These are phyloP conservation scores for Aspergillus viridinutans DNA, from an alignment of 2,329 filamentous ascomycete genomes.

Conservation along the genomic window DNA sequence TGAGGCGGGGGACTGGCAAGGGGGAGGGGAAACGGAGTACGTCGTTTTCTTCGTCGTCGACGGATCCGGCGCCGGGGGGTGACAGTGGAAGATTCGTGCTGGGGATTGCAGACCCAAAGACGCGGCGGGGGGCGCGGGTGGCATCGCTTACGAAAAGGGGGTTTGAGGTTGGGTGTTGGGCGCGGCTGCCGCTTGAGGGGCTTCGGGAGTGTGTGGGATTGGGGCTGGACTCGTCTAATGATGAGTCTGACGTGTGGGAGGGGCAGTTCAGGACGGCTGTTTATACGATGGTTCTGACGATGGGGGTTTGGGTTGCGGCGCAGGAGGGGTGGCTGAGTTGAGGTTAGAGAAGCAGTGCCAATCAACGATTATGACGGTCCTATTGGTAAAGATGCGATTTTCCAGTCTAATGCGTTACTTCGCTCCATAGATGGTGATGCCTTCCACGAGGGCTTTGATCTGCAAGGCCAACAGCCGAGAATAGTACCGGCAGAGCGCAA, in stretches of 20 bases:
- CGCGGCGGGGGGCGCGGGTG: slow-evolving; percentile 8
- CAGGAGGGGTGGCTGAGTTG: slow-evolving; percentile 23
- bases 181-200: slow-evolving; percentile 21
- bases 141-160: slow-evolving; percentile 15
- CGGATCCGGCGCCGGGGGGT: neutral
- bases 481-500: slow-evolving; percentile 60
- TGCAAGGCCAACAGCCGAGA: slow-evolving; percentile 51
- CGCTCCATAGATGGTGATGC: slow-evolving; percentile 12
- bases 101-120: slow-evolving; percentile 2
- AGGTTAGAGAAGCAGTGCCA: neutral
- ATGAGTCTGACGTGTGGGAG: slow-evolving; percentile 7
- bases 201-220: slow-evolving; percentile 11
- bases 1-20: neutral
- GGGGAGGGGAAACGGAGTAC: neutral
- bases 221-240: neutral
- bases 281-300: slow-evolving; percentile 27
- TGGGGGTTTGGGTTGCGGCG: slow-evolving; percentile 28
- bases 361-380: neutral
- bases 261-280: slow-evolving; percentile 14
- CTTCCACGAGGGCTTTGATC: slow-evolving; percentile 44
- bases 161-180: slow-evolving; percentile 23
- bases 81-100: slow-evolving; percentile 10
- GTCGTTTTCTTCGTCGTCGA: neutral
- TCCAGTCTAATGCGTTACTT: neutral
- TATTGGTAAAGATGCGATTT: no score